Evolutionary conservation across 2,329 filamentous ascomycete genomes (phyloP).

Genomic region (Fusarium albidum): DNA sequence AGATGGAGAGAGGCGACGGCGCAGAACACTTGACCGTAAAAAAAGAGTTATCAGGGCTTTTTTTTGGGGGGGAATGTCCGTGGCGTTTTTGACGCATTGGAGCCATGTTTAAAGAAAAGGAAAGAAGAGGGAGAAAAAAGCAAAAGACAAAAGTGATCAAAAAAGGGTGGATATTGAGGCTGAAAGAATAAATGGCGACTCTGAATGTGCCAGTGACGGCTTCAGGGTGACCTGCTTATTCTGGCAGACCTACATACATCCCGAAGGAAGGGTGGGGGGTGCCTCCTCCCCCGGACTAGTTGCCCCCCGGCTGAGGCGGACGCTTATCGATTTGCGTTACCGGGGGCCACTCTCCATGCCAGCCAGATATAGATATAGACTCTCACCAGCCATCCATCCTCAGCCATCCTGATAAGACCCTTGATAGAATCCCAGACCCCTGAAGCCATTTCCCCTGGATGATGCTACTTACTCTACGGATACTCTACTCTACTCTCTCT

Average conservation of each 20-base stretch:
- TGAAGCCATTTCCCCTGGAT: slow-evolving; percentile 25
- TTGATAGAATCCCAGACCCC: slow-evolving; percentile 27
- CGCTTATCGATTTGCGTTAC: slow-evolving; percentile 33
- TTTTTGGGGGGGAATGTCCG: not conserved
- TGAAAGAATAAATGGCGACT: not conserved
- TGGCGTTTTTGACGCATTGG: slow-evolving; percentile 13
- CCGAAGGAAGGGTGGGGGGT: slow-evolving; percentile 30
- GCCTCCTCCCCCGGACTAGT: slow-evolving; percentile 25
- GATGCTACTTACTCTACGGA: too few relatives aligned
- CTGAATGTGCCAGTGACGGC: not conserved
- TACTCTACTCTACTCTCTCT: not conserved
- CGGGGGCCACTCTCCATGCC: not conserved
- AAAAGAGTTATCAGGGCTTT: slow-evolving; percentile 4
- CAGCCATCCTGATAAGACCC: slow-evolving; percentile 34
- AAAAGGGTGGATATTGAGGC: too few relatives aligned
- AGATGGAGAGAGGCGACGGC: slow-evolving; percentile 1
- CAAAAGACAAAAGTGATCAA: too few relatives aligned
- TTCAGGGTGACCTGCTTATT: slow-evolving; percentile 3
- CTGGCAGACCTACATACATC: not conserved
- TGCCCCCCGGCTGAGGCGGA: slow-evolving; percentile 20
- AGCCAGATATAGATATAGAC: too few relatives aligned
- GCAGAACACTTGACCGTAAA: slow-evolving; percentile 8
- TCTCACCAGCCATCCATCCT: slow-evolving; percentile 14
- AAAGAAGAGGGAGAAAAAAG: not conserved
- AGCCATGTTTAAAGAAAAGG: slow-evolving; percentile 8